Base-by-base conservation (phyloP, 78 protist species). In the Paratrimastix pyriformis region DNA sequence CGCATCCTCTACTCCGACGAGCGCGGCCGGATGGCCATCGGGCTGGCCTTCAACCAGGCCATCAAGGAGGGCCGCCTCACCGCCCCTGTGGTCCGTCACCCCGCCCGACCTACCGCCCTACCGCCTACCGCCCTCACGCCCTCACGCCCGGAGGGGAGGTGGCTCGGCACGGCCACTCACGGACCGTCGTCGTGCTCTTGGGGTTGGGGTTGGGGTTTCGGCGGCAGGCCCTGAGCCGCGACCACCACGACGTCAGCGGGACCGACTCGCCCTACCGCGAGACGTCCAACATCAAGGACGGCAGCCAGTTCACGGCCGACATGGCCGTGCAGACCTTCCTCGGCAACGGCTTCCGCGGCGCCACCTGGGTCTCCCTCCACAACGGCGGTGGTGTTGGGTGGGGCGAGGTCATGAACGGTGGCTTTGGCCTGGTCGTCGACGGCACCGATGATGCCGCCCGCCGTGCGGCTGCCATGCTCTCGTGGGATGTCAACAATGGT, bases 401-500 rank as follows among this genome's bases (percentile, higher is more conserved):
- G 91, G 93, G 93, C 57, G 84, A 85, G 74, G 90, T 82, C 50
- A 86, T 90, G 59, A 92, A 93, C 64, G 92, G 97, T 42, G 97
- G 97, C 37, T 93, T 93, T 68, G 95, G 94, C 37, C 74, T 92
- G 42, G 90, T 91, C 33, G 59, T 90, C 38, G 94, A 91, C 65
- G 97, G 97, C 42, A 29, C 90, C 26, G 71, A 29, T 0, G 89
- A 71, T 21, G 78, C 91, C 4, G 79, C 40, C 24, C 79, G 64
- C 2, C 37, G 80, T 21, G 87, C 87, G 6, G 50, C 37, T 29
- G 21, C 45, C 48, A 93, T 93, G 97, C 84, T 93, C 45, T 2
- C 33, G 42, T 93, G 91, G 91, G 97, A 93, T 48, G 97, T 93
- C 42, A 80, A 83, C 64, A 93, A 93, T 59, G 97, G 96, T 59